Conservation (phyloP, 169 alveolate genomes). For the Plasmodium gaboni region DNA sequence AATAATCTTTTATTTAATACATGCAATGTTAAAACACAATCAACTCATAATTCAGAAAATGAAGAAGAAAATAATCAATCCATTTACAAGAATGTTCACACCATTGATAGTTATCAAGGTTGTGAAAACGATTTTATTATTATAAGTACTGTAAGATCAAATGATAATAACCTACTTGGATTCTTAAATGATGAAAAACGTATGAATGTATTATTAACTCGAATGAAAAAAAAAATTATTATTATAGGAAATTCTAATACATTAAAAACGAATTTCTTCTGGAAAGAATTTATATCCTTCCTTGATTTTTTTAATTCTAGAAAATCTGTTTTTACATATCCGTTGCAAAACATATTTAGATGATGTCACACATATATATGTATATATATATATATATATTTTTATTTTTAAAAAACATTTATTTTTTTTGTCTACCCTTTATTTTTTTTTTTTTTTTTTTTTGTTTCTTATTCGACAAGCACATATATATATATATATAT, state of each 20-base stretch:
- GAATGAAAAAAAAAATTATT: constrained; percentile 68
- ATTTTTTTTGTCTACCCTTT: neutral
- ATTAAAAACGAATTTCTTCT: constrained; percentile 44
- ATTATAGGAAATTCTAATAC: constrained; percentile 73
- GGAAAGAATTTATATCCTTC: constrained; percentile 70
- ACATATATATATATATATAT: neutral
- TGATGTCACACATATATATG: neutral
- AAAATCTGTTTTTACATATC: constrained; percentile 42
- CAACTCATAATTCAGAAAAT: neutral
- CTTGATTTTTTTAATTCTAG: constrained; percentile 66
- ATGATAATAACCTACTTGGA: constrained; percentile 44
- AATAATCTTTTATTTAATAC: neutral
- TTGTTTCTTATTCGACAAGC: neutral
- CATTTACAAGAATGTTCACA: constrained; percentile 46
- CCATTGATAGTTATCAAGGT: constrained; percentile 75
- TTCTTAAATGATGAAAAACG: constrained; percentile 71
- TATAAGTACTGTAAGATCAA: constrained; percentile 71
- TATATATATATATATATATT: neutral
- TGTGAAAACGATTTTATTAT: constrained; percentile 66
- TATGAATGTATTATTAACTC: constrained; percentile 62
- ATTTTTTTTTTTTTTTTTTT: neutral
- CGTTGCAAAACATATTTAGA: constrained; percentile 9
- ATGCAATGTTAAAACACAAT: neutral
- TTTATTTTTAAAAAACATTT: neutral
- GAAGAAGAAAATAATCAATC: neutral